Base-by-base conservation (phyloP, 257 asterid species). In the Penstemon davidsonii region DNA sequence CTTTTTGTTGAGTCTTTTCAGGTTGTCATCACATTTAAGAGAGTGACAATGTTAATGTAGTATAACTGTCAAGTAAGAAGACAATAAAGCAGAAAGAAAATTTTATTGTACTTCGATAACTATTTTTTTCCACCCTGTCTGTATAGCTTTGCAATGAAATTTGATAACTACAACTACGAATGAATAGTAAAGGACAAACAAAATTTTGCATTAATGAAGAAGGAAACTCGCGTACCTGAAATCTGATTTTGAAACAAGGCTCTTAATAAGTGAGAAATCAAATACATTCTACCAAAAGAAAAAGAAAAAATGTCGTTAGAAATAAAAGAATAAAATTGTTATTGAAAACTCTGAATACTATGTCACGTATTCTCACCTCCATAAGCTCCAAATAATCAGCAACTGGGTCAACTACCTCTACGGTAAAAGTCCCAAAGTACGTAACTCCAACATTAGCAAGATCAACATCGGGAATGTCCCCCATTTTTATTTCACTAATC, bases 341-440 rank as follows among this genome's bases (percentile, higher is more conserved):
- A 25, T 25, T 44, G 46, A 69, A 7, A 70, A 37, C 50, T 52
- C 33, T 39, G 50, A 69, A 56, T 8, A 7, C 45, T 66, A 15
- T 51, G 43, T 76, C 60, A 45, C 61, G 65, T 25, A 57, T 66
- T 67, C 81, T 83, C 76, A 91, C 97, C 96, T 94, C 97, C 96
- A 94, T 79, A 68, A 94, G 85, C 76, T 94, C 99, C 91, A 88
- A 80, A 80, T 94, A 94, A 76, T 94, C 99, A 55, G 90, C 80
- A 38, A 91, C 96, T 19, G 99, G 96, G 68, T 91, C 99, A 63
- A 94, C 82, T 54, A 94, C 99, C 75, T 91, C 99, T 11, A 88
- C 95, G 38, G 75, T 68, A 75, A 94, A 94, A 73, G 73, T 73
- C 62, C 96, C 97, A 53, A 66, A 83, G 49, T 78, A 82, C 56